Evolutionary conservation across 2,329 filamentous ascomycete species (phyloP), one percentile per base, ranked within the genome.

Genomic region (Dothiorella sarmentorum): DNA sequence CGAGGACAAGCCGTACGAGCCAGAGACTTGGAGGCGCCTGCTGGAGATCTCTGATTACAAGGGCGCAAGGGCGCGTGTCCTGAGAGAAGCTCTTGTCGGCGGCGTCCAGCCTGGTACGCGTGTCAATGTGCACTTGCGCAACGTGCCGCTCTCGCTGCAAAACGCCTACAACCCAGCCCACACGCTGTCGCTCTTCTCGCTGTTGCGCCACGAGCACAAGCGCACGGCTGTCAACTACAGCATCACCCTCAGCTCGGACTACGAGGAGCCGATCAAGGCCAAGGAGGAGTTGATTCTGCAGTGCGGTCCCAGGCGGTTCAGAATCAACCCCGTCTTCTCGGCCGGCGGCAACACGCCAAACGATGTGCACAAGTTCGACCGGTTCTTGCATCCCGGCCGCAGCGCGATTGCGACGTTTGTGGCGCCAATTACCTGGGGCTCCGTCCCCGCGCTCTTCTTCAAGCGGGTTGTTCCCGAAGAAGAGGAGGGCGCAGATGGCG

Each of bases 291-390:
- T 99, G 61, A 87, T 99, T 61, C 82, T 96, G 58, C 94, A 97
- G 75, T 95, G 90, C 70, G 94, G 94, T 20, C 86, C 93, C 10
- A 87, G 94, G 53, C 85, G 94, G 52, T 86, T 97, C 68, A 78
- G 92, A 60, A 85, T 97, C 75, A 93, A 94, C 68, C 94, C 94
- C 10, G 80, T 97, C 44, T 97, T 93, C 79, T 97, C 92, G 0
- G 85, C 90, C 69, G 81, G 84, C n/a, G 93, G 92, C 59, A 91
- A 88, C 69, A 97, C 93, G 0, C 90, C 91, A 47, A 97, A 97
- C 76, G 88, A 99, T 69, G 92, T 99, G 13, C 92, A 97, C 82
- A 99, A 99, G 74, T 97, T 91, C 75, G 89, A 91, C 73, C 88
- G 93, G 27, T 99, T 85, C 77, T 77, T 97, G 5, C 91, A 97